Percentiles rank a stretch among this genome's conserved stretches.
These are phyloP conservation scores for Pisolithus marmoratus DNA, from an alignment of 768 basidiomycete genomes.

Conservation along the genomic window DNA sequence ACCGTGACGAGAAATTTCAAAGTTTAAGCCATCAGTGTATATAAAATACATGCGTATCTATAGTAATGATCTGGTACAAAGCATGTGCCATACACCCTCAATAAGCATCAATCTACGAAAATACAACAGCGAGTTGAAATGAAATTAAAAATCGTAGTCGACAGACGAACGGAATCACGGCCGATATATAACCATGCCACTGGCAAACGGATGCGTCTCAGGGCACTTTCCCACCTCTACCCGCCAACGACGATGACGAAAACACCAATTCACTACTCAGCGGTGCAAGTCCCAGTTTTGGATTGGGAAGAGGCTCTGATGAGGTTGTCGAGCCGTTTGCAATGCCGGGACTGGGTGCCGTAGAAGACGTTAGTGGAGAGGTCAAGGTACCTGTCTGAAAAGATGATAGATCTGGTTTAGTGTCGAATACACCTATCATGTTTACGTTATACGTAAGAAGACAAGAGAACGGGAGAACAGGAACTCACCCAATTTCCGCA, in stretches of 20 bases:
- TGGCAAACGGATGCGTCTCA: no score
- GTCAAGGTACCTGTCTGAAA: slow-evolving; percentile 24
- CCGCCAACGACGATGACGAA: slow-evolving; percentile 16
- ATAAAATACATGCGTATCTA: no score
- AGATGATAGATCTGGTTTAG: slow-evolving; percentile 29
- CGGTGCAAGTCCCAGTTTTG: slow-evolving; percentile 33
- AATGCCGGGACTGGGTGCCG: no score
- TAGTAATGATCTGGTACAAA: no score
- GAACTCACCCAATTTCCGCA: slow-evolving; percentile 32
- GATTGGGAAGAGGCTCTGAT: slow-evolving; percentile 29
- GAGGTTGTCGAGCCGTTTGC: neutral
- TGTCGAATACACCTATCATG: slow-evolving; percentile 31
- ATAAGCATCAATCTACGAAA: no score
- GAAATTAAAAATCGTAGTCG: no score
- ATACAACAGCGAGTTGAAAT: no score
- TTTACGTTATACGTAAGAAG: neutral
- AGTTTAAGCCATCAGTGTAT: no score
- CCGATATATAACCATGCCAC: no score
- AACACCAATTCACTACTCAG: slow-evolving; percentile 31
- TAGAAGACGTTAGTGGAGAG: slow-evolving; percentile 1
- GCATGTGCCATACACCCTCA: no score
- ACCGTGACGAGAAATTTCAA: no score
- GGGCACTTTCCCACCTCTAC: slow-evolving; percentile 4
- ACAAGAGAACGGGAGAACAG: neutral
- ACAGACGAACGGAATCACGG: no score